Evolutionary conservation across 2,329 filamentous ascomycete genomes (phyloP).

Genomic region (Parastagonospora nodorum): DNA sequence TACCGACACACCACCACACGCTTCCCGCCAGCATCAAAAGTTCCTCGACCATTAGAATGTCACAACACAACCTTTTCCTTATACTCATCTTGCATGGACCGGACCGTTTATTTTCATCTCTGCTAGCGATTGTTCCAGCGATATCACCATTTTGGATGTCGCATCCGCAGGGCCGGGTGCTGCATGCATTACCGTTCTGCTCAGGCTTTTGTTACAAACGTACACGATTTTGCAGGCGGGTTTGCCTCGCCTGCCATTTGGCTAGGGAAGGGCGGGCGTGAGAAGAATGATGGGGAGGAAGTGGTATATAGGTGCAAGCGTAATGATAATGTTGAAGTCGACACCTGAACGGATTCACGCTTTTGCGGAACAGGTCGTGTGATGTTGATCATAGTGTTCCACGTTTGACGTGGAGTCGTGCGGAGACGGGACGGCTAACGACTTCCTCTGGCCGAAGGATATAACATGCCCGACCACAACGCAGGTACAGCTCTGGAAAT

Average conservation of each 20-base stretch:
- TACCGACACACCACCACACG: neutral
- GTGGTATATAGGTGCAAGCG: conserved; percentile 5
- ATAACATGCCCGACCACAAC: neutral
- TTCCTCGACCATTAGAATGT: conserved; percentile 27
- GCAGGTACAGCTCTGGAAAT: too few species aligned
- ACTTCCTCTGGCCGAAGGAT: neutral
- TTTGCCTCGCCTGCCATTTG: conserved; percentile 1
- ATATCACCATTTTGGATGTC: conserved; percentile 6
- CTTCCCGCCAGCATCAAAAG: conserved; percentile 7
- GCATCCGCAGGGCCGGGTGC: conserved; percentile 11
- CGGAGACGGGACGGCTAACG: neutral
- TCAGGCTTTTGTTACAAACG: conserved; percentile 1
- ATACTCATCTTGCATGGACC: conserved; percentile 11
- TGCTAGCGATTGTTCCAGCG: conserved; percentile 5
- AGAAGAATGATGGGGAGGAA: neutral
- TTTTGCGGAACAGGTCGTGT: neutral
- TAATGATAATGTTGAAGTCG: conserved; percentile 8
- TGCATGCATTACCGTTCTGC: conserved; percentile 5
- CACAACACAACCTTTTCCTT: conserved; percentile 12
- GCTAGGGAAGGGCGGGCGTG: neutral
- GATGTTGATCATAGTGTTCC: neutral
- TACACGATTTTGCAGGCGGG: conserved; percentile 13
- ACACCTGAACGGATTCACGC: neutral
- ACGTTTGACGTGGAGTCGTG: neutral
- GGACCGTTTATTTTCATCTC: conserved; percentile 1